Conservation (phyloP, 2,329 filamentous ascomycete species). For the Colletotrichum sp. region DNA sequence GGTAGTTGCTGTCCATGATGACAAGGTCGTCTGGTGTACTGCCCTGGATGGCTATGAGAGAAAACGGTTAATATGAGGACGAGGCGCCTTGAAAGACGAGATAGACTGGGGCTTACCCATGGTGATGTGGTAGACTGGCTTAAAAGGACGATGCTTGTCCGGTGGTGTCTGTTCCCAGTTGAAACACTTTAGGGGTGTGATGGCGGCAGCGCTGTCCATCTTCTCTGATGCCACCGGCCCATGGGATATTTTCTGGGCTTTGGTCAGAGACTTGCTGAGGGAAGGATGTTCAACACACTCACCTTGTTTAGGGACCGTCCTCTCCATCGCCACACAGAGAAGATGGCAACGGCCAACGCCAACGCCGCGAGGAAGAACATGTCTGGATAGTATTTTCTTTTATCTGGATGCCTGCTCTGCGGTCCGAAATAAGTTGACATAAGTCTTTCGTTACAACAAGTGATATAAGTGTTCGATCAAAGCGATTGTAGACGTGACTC, state of each 20-base stretch:
- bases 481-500: not conserved
- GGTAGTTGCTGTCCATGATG: constrained; percentile 56
- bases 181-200: constrained; percentile 35
- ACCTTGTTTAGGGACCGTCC: not conserved
- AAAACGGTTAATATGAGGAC: not conserved
- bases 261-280: not conserved
- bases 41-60: constrained; percentile 42
- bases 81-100: not conserved
- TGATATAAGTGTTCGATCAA: not conserved
- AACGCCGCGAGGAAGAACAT: constrained; percentile 3
- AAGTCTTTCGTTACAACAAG: not conserved
- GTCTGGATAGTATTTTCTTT: no score
- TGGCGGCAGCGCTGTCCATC: not conserved
- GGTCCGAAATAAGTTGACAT: accelerated
- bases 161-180: constrained; percentile 45
- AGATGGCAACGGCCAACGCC: not conserved
- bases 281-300: not conserved
- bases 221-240: not conserved
- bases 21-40: constrained; percentile 55
- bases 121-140: constrained; percentile 57
- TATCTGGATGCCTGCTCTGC: no score
- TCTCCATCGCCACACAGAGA: not conserved
- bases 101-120: constrained; percentile 47
- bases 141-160: constrained; percentile 50
- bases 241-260: not conserved